Conservation (phyloP, 129 eudicot species). For the Mikania micrantha region DNA sequence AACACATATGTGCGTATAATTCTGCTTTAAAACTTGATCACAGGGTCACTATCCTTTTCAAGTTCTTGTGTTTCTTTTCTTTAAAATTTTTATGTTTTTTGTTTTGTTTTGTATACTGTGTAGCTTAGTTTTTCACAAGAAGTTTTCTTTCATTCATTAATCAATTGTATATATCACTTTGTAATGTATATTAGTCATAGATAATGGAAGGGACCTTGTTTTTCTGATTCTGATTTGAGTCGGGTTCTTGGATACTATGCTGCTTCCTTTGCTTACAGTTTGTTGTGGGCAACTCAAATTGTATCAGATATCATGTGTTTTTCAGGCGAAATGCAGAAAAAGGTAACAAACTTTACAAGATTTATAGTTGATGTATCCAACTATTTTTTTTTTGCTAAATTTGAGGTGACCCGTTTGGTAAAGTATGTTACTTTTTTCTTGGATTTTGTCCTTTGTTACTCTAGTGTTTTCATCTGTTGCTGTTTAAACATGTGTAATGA, state of each 20-base stretch:
- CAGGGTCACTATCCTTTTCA: constrained; percentile 18
- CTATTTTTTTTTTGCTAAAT: not conserved
- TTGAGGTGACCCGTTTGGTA: not conserved
- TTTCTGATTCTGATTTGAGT: not conserved
- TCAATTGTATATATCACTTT: constrained; percentile 12
- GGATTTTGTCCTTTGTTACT: not conserved
- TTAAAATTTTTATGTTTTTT: constrained; percentile 1
- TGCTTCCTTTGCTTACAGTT: not conserved
- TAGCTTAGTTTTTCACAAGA: constrained; percentile 11
- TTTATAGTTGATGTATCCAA: not conserved
- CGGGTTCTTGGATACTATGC: constrained; percentile 10
- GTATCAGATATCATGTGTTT: not conserved
- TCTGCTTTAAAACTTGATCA: constrained; percentile 10
- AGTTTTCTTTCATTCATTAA: not conserved
- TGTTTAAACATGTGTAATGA: not conserved
- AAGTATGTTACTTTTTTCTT: not conserved
- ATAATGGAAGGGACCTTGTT: constrained; percentile 17
- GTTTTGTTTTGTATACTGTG: constrained; percentile 2
- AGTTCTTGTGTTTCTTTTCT: constrained; percentile 7
- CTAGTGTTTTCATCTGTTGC: not conserved
- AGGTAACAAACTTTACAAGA: not conserved
- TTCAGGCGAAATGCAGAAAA: not conserved
- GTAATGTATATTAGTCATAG: constrained; percentile 12
- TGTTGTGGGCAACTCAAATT: not conserved
- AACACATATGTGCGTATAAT: constrained; percentile 89